Conservation (phyloP, 495 filamentous ascomycete species). For the Pyrenula aspistea region DNA sequence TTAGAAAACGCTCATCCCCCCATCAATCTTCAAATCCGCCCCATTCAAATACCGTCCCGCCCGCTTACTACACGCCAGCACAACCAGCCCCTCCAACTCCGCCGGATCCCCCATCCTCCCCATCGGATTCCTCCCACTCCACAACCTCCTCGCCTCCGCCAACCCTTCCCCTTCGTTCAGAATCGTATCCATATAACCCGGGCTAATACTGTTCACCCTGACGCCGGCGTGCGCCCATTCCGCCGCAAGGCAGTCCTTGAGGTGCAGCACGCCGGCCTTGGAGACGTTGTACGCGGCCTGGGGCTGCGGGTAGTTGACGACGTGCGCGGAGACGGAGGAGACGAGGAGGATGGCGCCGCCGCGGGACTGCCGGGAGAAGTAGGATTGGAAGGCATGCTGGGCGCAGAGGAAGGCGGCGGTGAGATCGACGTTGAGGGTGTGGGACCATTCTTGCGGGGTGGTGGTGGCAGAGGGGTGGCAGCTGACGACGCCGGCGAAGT, state of each 20-base stretch:
- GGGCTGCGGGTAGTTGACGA: conserved; percentile 36
- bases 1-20: conserved; percentile 14
- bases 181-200: conserved; percentile 77
- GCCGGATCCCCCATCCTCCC: conserved; percentile 54
- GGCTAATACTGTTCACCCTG: conserved; percentile 55
- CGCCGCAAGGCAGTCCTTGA: conserved; percentile 23
- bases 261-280: conserved; percentile 24
- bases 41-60: conserved; percentile 62
- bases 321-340: conserved; percentile 55
- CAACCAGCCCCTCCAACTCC: conserved; percentile 55
- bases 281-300: conserved; percentile 31
- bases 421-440: conserved; percentile 53
- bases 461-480: conserved; percentile 45
- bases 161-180: conserved; percentile 55
- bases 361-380: conserved; percentile 21
- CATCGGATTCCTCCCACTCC: conserved; percentile 52
- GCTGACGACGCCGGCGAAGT: conserved; percentile 58
- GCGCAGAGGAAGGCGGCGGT: conserved; percentile 58
- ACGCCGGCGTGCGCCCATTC: conserved; percentile 48
- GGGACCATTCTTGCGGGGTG: conserved; percentile 39
- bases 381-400: conserved; percentile 47
- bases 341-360: conserved; percentile 57
- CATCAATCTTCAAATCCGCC: conserved; percentile 46
- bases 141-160: conserved; percentile 37
- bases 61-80: conserved; percentile 44